phyloP scores from a whole-genome alignment of 2,329 filamentous ascomycete species.

The Chaetomiaceae sp. region DNA sequence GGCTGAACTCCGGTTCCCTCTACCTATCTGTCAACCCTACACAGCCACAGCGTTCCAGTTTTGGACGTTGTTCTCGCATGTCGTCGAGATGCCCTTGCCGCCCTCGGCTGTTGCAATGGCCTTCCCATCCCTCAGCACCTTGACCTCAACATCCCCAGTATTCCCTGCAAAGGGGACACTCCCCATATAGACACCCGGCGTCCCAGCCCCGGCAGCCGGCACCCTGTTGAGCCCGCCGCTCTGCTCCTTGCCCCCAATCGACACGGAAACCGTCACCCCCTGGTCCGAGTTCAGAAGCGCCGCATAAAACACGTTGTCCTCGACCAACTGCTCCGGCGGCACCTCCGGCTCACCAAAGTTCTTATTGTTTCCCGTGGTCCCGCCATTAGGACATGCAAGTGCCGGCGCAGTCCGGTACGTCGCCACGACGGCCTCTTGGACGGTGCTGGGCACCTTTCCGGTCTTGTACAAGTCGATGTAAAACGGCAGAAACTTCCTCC shows the following conservation, averaged over 20 bases:
- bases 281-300: conserved; percentile 15
- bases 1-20: too few relatives aligned
- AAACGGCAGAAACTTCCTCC: conserved; percentile 46
- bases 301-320: conserved; percentile 21
- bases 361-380: conserved; percentile 30
- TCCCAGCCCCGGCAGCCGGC: conserved; percentile 13
- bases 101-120: conserved; percentile 15
- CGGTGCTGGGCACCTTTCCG: conserved; percentile 19
- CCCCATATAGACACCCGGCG: conserved; percentile 20
- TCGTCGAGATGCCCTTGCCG: conserved; percentile 12
- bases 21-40: neutral
- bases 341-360: conserved; percentile 12
- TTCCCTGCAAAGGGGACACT: conserved; percentile 17
- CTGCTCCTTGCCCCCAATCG: conserved; percentile 14
- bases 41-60: conserved; percentile 24
- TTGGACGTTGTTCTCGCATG: conserved; percentile 16
- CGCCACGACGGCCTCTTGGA: conserved; percentile 29
- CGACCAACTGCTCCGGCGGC: conserved; percentile 15
- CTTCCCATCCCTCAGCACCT: conserved; percentile 10
- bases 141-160: conserved; percentile 19
- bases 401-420: conserved; percentile 33
- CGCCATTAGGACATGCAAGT: conserved; percentile 28
- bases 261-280: conserved; percentile 14
- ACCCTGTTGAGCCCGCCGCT: neutral
- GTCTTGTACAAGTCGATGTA: conserved; percentile 49